Evolutionary conservation across 768 basidiomycete species (phyloP).

Genomic region (Phylloporus rhodoxanthus): DNA sequence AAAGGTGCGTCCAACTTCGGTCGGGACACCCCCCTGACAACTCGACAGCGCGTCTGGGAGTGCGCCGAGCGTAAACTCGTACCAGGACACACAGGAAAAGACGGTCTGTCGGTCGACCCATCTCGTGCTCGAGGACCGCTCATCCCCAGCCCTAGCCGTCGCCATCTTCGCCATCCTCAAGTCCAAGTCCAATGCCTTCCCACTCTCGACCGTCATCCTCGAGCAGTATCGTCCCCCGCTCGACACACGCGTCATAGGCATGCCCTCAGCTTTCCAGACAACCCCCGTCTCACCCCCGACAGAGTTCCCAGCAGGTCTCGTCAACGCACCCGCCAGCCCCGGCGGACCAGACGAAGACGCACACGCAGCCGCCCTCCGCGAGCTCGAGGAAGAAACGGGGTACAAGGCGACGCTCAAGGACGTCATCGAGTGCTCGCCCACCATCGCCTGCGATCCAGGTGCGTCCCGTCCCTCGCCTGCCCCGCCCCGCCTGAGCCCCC

Average conservation of each 20-base stretch:
- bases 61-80: slow-evolving; percentile 82
- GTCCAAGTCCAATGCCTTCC: slow-evolving; percentile 68
- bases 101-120: slow-evolving; percentile 45
- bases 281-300: neutral
- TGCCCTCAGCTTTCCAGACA: neutral
- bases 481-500: neutral
- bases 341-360: slow-evolving; percentile 50
- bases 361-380: slow-evolving; percentile 76
- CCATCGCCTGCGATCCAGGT: slow-evolving; percentile 72
- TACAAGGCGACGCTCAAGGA: slow-evolving; percentile 52
- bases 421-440: slow-evolving; percentile 57
- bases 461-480: neutral
- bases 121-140: neutral
- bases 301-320: slow-evolving; percentile 73
- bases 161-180: slow-evolving; percentile 76
- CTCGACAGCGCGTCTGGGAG: slow-evolving; percentile 78
- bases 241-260: slow-evolving; percentile 70
- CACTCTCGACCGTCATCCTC: slow-evolving; percentile 73
- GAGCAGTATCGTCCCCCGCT: slow-evolving; percentile 92
- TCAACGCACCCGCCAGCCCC: slow-evolving; percentile 55
- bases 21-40: neutral
- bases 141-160: slow-evolving; percentile 50
- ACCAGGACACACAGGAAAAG: slow-evolving; percentile 67
- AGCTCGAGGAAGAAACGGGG: slow-evolving; percentile 92
- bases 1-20: slow-evolving; percentile 39